phyloP scores from a whole-genome alignment of 352 stramenopile species.

The Phytophthora fragariae region DNA sequence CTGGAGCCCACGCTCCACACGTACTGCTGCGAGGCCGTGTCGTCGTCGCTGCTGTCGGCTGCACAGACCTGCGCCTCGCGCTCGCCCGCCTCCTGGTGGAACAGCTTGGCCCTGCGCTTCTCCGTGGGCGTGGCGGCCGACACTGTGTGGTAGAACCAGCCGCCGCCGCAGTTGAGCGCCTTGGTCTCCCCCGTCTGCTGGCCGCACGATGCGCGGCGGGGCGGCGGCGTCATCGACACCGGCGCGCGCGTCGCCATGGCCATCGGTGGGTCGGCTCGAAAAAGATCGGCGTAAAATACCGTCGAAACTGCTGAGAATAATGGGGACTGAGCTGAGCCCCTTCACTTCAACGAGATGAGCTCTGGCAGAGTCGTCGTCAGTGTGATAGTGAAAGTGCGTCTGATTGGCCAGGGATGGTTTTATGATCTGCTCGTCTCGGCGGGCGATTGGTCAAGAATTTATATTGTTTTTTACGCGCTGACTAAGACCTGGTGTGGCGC shows the following conservation, averaged over 20 bases:
- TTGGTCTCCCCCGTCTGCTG: constrained; percentile 50
- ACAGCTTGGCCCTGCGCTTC: constrained; percentile 30
- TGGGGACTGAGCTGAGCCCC: not conserved
- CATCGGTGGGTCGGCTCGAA: not conserved
- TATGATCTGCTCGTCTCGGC: not conserved
- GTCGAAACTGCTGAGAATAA: constrained; percentile 20
- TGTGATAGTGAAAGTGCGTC: not conserved
- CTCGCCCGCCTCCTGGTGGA: constrained; percentile 40
- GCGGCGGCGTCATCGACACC: constrained; percentile 15
- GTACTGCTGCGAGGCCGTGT: constrained; percentile 23
- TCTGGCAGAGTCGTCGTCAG: not conserved
- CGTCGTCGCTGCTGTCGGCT: constrained; percentile 14
- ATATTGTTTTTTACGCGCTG: not conserved
- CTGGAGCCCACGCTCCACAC: constrained; percentile 32
- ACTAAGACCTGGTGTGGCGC: not conserved
- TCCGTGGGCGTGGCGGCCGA: constrained; percentile 61
- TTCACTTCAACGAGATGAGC: constrained; percentile 23
- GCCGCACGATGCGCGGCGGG: constrained; percentile 35
- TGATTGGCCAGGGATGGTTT: constrained; percentile 17
- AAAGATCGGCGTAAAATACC: constrained; percentile 3
- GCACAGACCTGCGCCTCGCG: constrained; percentile 18
- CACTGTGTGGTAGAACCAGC: constrained; percentile 60
- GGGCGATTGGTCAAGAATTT: constrained; percentile 14
- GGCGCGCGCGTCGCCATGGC: constrained; percentile 9
- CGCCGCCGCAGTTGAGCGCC: constrained; percentile 1